A percentile compares a stretch with the other conserved stretches of the same genome.
Conservation (phyloP, 2,329 filamentous ascomycete species). For the Arthrinium puccinioides region DNA sequence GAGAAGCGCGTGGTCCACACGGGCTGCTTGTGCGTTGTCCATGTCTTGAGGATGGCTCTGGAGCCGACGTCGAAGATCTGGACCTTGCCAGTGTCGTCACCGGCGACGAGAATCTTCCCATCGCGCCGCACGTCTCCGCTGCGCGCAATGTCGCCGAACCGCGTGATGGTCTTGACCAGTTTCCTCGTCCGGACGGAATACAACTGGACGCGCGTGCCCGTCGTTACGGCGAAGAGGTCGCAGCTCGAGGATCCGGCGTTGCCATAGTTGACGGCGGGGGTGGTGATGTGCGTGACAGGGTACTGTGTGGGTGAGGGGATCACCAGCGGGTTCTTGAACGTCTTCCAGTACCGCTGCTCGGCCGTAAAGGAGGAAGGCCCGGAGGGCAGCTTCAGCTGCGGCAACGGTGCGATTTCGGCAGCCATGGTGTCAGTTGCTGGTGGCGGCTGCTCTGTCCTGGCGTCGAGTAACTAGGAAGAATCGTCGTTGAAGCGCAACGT, state of each 20-base stretch:
- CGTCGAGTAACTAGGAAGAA: too few relatives aligned
- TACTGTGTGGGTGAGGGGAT: slow-evolving; percentile 87
- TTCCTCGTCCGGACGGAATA: slow-evolving; percentile 90
- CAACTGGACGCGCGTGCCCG: slow-evolving; percentile 85
- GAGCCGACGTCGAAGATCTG: slow-evolving; percentile 91
- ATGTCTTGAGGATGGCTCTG: slow-evolving; percentile 88
- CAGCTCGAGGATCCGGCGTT: slow-evolving; percentile 41
- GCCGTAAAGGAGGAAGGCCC: slow-evolving; percentile 78
- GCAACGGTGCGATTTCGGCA: slow-evolving; percentile 73
- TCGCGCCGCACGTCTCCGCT: slow-evolving; percentile 84
- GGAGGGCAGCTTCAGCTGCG: slow-evolving; percentile 74
- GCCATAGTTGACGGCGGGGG: slow-evolving; percentile 43
- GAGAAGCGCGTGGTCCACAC: slow-evolving; percentile 90
- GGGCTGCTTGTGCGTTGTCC: slow-evolving; percentile 89
- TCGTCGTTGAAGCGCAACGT: too few relatives aligned
- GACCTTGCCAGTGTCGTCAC: slow-evolving; percentile 84
- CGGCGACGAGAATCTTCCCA: slow-evolving; percentile 81
- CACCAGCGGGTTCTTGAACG: slow-evolving; percentile 85
- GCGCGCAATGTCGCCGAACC: slow-evolving; percentile 87
- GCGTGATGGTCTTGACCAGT: slow-evolving; percentile 85
- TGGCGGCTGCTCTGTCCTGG: too few relatives aligned
- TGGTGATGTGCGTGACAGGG: slow-evolving; percentile 84
- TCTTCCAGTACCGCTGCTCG: slow-evolving; percentile 94
- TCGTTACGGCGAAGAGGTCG: slow-evolving; percentile 88
- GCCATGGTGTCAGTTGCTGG: slow-evolving; percentile 64